These are phyloP conservation scores for Leishmania lainsoni DNA, from an alignment of 208 protist genomes.

Conservation along the genomic window DNA sequence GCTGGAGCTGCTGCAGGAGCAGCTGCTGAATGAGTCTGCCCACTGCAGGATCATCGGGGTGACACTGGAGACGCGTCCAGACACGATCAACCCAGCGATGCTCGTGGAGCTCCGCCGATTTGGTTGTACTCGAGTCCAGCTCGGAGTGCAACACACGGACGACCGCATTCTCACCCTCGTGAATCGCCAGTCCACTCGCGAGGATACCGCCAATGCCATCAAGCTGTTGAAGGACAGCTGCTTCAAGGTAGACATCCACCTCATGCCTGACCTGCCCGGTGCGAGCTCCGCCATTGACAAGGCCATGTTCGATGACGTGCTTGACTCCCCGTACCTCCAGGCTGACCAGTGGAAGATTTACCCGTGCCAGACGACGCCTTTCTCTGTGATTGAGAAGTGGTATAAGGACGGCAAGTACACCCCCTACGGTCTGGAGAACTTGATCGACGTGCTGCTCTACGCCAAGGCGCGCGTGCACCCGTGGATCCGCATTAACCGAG, in stretches of 20 bases:
- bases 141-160: constrained; percentile 99
- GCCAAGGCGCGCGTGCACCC: constrained; percentile 96
- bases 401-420: constrained; percentile 95
- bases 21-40: constrained; percentile 92
- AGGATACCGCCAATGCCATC: constrained; percentile 94
- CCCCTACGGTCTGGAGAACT: constrained; percentile 89
- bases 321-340: constrained; percentile 95
- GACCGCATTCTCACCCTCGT: constrained; percentile 94
- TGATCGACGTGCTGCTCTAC: constrained; percentile 95
- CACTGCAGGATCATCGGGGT: constrained; percentile 98
- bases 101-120: constrained; percentile 90
- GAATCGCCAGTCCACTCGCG: constrained; percentile 95
- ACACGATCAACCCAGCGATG: constrained; percentile 95
- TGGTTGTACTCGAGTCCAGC: constrained; percentile 98
- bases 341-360: constrained; percentile 99
- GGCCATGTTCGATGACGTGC: constrained; percentile 95
- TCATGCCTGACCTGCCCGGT: constrained; percentile 99
- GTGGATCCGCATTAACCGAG: constrained; percentile 98
- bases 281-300: constrained; percentile 94
- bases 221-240: constrained; percentile 97
- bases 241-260: constrained; percentile 99
- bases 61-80: constrained; percentile 99
- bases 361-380: constrained; percentile 99
- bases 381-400: constrained; percentile 97
- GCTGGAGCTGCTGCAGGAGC: constrained; percentile 79